Conservation (phyloP, 176 grass and related monocot species). For the Musa schizocarpa region DNA sequence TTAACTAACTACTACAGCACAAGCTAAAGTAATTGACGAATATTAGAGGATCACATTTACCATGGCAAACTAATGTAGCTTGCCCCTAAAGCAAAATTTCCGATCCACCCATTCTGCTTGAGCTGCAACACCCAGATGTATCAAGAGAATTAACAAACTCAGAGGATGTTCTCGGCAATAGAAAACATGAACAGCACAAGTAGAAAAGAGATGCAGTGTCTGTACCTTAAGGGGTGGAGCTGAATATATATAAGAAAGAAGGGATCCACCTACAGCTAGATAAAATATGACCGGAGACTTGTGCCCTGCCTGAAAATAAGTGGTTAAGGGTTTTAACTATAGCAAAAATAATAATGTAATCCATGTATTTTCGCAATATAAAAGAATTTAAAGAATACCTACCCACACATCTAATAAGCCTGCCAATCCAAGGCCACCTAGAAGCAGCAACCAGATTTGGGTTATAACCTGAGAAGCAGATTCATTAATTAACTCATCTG, state of each 20-base stretch:
- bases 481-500: slow-evolving; percentile 7
- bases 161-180: neutral
- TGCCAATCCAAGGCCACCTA: slow-evolving; percentile 81
- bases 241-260: slow-evolving; percentile 98
- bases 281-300: slow-evolving; percentile 87
- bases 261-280: slow-evolving; percentile 90
- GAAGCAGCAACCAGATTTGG: slow-evolving; percentile 83
- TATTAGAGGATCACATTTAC: slow-evolving; percentile 23
- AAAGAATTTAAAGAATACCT: slow-evolving; percentile 25
- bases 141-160: slow-evolving; percentile 1
- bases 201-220: slow-evolving; percentile 12
- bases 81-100: slow-evolving; percentile 90
- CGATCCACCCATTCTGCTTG: slow-evolving; percentile 86
- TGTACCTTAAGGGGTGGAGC: slow-evolving; percentile 91
- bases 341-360: slow-evolving; percentile 19
- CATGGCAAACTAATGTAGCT: slow-evolving; percentile 96
- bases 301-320: slow-evolving; percentile 68
- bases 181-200: neutral
- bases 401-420: slow-evolving; percentile 95
- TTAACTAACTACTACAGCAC: slow-evolving; percentile 13
- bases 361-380: slow-evolving; percentile 1
- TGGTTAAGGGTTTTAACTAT: neutral
- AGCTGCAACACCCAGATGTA: slow-evolving; percentile 37
- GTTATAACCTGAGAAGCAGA: slow-evolving; percentile 64
- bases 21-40: too few species aligned